Conservation (phyloP, 1,284 basidiomycete species). For the Pseudozyma hubeiensis region DNA sequence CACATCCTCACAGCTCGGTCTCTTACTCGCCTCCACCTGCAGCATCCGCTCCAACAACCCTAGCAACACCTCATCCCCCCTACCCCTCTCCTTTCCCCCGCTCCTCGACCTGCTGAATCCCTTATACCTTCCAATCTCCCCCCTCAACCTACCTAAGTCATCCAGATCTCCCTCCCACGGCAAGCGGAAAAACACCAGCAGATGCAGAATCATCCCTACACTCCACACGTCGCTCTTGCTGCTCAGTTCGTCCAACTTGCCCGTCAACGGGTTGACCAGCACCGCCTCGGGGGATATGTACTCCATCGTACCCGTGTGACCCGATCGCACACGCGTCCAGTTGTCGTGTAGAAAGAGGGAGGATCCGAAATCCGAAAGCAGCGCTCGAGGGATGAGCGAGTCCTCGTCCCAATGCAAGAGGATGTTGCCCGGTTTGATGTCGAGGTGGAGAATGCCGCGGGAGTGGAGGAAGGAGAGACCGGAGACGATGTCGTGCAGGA, state of each 20-base stretch:
- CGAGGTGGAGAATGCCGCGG: conserved; percentile 80
- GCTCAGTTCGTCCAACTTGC: conserved; percentile 78
- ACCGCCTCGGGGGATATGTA: conserved; percentile 82
- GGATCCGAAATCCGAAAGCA: conserved; percentile 94
- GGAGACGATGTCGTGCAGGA: conserved; percentile 58
- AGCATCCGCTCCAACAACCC: conserved; percentile 80
- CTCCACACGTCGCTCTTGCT: conserved; percentile 78
- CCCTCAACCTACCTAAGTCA: conserved; percentile 76
- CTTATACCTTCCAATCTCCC: conserved; percentile 79
- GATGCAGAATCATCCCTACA: conserved; percentile 88
- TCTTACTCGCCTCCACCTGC: conserved; percentile 73
- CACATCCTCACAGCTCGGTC: conserved; percentile 81
- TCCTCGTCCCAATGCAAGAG: conserved; percentile 91
- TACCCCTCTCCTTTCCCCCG: conserved; percentile 71
- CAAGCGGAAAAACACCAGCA: conserved; percentile 85
- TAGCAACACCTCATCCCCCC: conserved; percentile 76
- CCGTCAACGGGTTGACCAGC: conserved; percentile 69
- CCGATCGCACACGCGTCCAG: conserved; percentile 72
- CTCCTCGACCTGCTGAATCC: conserved; percentile 72
- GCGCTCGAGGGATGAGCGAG: conserved; percentile 78
- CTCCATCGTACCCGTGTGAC: conserved; percentile 91
- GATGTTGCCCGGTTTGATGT: conserved; percentile 92
- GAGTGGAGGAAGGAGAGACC: conserved; percentile 64
- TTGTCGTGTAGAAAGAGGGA: conserved; percentile 71
- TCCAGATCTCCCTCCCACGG: conserved; percentile 74